Conservation (phyloP, 371 early-diverging fungal species). For the Rhizopus microsporus region DNA sequence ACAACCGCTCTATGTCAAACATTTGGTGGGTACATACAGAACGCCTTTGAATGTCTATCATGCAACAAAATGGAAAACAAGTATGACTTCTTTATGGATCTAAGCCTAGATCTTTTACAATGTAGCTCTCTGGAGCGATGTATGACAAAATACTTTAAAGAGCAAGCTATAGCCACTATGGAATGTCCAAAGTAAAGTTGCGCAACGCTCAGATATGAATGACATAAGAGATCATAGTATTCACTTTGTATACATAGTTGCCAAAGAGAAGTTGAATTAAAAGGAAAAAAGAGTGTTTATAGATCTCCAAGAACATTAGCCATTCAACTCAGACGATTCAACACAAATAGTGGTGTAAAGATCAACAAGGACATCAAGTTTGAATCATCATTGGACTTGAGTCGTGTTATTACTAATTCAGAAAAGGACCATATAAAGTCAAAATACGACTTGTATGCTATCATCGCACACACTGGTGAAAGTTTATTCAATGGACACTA, state of each 20-base stretch:
- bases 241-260: slow-evolving; percentile 16
- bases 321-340: slow-evolving; percentile 81
- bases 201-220: too few species aligned
- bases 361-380: slow-evolving; percentile 49
- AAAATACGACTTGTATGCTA: slow-evolving; percentile 68
- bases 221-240: too few species aligned
- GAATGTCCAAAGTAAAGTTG: slow-evolving; percentile 32
- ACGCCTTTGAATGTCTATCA: slow-evolving; percentile 65
- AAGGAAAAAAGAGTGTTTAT: slow-evolving; percentile 64
- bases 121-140: slow-evolving; percentile 60
- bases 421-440: slow-evolving; percentile 30
- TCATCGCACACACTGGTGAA: slow-evolving; percentile 80
- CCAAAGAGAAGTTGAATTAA: slow-evolving; percentile 62
- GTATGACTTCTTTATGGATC: slow-evolving; percentile 70
- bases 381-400: slow-evolving; percentile 46
- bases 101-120: slow-evolving; percentile 72
- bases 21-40: slow-evolving; percentile 83
- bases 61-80: slow-evolving; percentile 74
- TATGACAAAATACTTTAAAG: slow-evolving; percentile 25
- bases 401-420: slow-evolving; percentile 33
- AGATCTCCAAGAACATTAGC: slow-evolving; percentile 69
- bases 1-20: slow-evolving; percentile 79
- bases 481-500: slow-evolving; percentile 81
- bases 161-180: slow-evolving; percentile 8
- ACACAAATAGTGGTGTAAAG: slow-evolving; percentile 55